Base-by-base conservation (phyloP, 2,329 filamentous ascomycete species). In the Paecilomyces variotii region DNA sequence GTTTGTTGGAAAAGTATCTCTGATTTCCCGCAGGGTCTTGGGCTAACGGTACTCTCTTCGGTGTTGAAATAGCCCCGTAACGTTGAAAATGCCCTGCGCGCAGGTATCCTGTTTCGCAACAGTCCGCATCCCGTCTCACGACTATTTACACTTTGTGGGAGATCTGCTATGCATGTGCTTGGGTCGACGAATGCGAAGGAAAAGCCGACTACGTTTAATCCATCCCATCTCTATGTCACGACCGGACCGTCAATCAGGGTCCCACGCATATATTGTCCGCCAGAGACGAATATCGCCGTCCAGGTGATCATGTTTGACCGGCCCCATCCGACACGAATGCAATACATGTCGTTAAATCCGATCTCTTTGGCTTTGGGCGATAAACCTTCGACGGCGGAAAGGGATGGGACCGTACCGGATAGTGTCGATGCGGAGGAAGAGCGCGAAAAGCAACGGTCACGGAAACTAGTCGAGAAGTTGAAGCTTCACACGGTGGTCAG, bases 241-340 rank as follows among this genome's bases (percentile, higher is more conserved):
- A 76, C 80, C 73, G 65, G 79, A 67, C 65, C 76, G 65, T 65
- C 80, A 68, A 72, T 73, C 53, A 78, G 76, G 61, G 78, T 86
- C n/a, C 93, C 93, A 1, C 82, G 81, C 39, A 86, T 99, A 60
- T 85, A 84, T 58, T 95, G 89, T 63, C 80, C 82, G 0, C 64
- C 73, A 59, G 82, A 86, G 54, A 83, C 84, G 61, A 85, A 85
- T 4, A 80, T 88, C 24, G 90, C 87, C 53, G 84, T 96, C 53
- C 94, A 99, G 70, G 84, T 97, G 52, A 89, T 97, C 59, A 81
- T 95, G 59, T 99, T 95, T 74, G 87, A 96, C 67, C 83, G 92
- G 53, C 94, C 94, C 0, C 84, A 88, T 58, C 93, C 94, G 0
- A 86, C 83, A 32, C 84, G 87, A 57, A 97, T 99, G 94, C 93